Base-by-base conservation (phyloP, 257 asterid species). In the Nyctanthes arbortristis region DNA sequence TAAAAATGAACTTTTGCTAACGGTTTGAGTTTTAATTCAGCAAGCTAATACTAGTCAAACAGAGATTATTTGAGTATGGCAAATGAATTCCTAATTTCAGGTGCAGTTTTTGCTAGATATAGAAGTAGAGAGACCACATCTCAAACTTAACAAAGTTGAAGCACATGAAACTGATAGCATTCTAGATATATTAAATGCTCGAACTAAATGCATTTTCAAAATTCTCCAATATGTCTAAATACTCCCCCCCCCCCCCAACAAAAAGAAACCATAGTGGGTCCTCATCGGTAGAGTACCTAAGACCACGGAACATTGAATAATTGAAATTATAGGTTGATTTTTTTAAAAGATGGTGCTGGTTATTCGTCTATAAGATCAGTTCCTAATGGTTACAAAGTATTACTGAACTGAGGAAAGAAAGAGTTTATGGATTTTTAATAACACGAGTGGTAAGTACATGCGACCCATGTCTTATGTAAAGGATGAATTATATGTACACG, bases 11-110 rank as follows among this genome's bases (percentile, higher is more conserved):
- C 8, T 57, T 31, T 40, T 22, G 22, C 59, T 65, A 58, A 24
- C 7, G 14, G 65, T 70, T n/a, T 29, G 36, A 6, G 24, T 31
- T 29, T 32, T 22, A 64, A 28, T 49, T 13, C 34, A 40, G 47
- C 61, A 59, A 7, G 59, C 18, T n/a, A n/a, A n/a, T n/a, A n/a
- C n/a, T n/a, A n/a, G 30, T 37, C 61, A 27, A 54, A 58, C 61
- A 14, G 49, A 33, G 68, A 37, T 18, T 24, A 57, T 70, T 64
- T 16, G 35, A 11, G 34, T 52, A 20, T 63, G 43, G 52, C 28
- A 4, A 27, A 36, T 34, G 37, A 45, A 55, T 18, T 59, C 33
- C 18, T 22, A 61, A n/a, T 32, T 60, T 27, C 65, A 58, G 30
- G 7, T 8, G 29, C 52, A 69, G 43, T 10, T 31, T 62, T 5